Evolutionary conservation across 257 asterid genomes (phyloP).

Genomic region (Fraxinus pennsylvanica): DNA sequence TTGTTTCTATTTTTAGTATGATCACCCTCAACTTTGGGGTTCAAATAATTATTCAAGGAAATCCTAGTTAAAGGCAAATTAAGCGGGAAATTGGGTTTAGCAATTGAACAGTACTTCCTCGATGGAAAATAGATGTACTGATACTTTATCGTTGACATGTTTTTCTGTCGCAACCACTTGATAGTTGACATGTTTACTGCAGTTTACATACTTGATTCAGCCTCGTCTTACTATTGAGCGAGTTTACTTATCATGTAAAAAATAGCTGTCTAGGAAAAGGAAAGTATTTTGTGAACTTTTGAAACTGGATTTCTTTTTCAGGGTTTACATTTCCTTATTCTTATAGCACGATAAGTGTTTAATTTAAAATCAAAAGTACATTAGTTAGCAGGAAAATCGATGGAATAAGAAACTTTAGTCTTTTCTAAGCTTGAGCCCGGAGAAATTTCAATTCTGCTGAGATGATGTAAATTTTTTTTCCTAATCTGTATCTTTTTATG

Average conservation of each 20-base stretch:
- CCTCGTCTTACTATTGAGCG: background rate
- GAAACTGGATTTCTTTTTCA: background rate
- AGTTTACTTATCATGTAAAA: background rate
- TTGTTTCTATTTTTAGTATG: background rate
- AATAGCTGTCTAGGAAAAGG: background rate
- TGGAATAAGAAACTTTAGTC: background rate
- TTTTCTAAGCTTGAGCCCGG: background rate
- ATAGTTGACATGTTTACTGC: background rate
- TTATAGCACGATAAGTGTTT: background rate
- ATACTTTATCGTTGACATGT: background rate
- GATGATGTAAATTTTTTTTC: background rate
- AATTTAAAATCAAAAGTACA: background rate
- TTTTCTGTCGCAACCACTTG: background rate
- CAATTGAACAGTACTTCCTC: background rate
- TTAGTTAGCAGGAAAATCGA: constrained; percentile 1
- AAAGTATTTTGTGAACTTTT: background rate
- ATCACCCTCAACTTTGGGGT: background rate
- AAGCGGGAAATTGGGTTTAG: background rate
- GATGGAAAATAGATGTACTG: background rate
- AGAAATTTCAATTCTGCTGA: background rate
- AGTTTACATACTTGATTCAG: background rate
- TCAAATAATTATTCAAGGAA: background rate
- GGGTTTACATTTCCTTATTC: background rate
- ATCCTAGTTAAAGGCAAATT: background rate
- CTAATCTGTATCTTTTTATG: background rate